phyloP scores from a whole-genome alignment of 208 protist genomes.

The Trypanosoma congolense region DNA sequence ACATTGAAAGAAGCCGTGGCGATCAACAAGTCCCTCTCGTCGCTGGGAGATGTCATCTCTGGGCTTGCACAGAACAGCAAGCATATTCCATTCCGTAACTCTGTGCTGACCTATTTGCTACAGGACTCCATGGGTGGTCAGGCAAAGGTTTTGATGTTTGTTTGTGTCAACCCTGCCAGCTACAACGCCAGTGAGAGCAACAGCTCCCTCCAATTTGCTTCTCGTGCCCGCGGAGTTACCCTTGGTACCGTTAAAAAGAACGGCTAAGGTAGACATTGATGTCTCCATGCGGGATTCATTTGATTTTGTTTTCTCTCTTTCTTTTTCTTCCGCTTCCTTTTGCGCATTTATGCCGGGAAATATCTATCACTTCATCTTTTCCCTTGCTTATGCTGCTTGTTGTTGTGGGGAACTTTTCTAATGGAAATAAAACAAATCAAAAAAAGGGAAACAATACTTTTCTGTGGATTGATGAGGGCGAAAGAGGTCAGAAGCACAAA shows the following conservation, averaged over 20 bases:
- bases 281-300: slow-evolving; percentile 6
- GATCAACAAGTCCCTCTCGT: slow-evolving; percentile 90
- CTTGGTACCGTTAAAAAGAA: slow-evolving; percentile 91
- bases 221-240: slow-evolving; percentile 78
- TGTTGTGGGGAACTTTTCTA: too few relatives aligned
- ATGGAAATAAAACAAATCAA: too few relatives aligned
- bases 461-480: too few relatives aligned
- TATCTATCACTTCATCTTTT: too few relatives aligned
- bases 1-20: slow-evolving; percentile 85
- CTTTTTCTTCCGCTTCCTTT: slow-evolving; percentile 18
- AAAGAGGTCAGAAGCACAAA: too few relatives aligned
- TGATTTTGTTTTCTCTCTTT: slow-evolving; percentile 16
- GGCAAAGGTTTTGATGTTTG: slow-evolving; percentile 95
- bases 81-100: slow-evolving; percentile 92
- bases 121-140: slow-evolving; percentile 91
- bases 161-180: slow-evolving; percentile 90
- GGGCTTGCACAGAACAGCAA: slow-evolving; percentile 77
- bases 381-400: too few relatives aligned
- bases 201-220: slow-evolving; percentile 88
- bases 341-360: too few relatives aligned
- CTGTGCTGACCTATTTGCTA: slow-evolving; percentile 86
- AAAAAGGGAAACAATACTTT: too few relatives aligned
- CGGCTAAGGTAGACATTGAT: slow-evolving; percentile 13
- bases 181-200: slow-evolving; percentile 89
- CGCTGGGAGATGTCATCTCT: slow-evolving; percentile 88